Evolutionary conservation across 139 green algal species (phyloP), one percentile per base, ranked within the genome.

Genomic region (Chlorella ohadii): DNA sequence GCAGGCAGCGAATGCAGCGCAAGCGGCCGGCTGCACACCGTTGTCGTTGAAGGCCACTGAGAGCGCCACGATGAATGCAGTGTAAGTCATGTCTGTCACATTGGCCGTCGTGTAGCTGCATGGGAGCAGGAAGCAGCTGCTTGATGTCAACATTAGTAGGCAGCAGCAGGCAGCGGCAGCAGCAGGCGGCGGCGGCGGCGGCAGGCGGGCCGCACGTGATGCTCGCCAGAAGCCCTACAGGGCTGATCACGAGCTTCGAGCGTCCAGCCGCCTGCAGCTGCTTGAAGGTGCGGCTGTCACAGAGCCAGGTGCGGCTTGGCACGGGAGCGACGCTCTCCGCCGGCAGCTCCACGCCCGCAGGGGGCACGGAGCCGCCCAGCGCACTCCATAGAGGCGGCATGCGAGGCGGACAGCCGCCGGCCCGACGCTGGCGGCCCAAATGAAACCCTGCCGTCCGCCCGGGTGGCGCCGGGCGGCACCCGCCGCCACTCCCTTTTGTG

Each of bases 21-120:
- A 9, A 59, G 51, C 51, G 15, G 51, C 51, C 3, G 2, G 15
- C 12, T 22, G 51, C 51, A 13, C 51, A 59, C 51, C 51, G 15
- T 59, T 59, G 51, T 47, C 16, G 72, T 87, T 83, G 61, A 87
- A 87, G 27, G 83, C 83, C 4, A 87, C 22, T 0, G 83, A 87
- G 11, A 87, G 33, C 1, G 83, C 71, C 25, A 78, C 71, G 27
- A 87, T 23, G 34, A 84, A 87, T 25, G 83, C 51, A 6, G 83
- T 87, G 64, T 87, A 87, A 0, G 72, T 75, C 20, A 84, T 33
- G 39, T 87, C 83, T 4, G 36, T 68, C 0, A 84, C n/a, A 25
- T 27, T 78, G 28, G 72, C 47, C 2, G 55, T 39, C 16, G n/a
- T 33, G 27, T 34, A 28, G 17, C 68, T 75, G 68, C 65, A 39